Conservation (phyloP, 2,329 filamentous ascomycete species). For the Ophiocordyceps robertsii region DNA sequence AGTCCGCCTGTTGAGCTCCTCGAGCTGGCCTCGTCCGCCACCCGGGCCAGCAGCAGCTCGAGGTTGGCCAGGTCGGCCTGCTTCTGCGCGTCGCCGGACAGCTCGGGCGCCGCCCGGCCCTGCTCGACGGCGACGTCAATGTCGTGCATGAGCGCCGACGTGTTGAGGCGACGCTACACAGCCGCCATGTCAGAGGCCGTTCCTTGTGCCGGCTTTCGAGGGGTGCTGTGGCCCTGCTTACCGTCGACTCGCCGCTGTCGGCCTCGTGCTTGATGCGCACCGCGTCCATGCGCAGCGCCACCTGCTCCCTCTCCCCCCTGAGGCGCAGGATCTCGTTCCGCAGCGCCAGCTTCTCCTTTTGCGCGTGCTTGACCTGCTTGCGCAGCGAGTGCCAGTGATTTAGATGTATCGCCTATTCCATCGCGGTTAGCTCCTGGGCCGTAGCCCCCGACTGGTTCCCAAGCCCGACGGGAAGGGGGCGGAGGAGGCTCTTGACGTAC, state of each 20-base stretch:
- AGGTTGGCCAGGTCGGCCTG: constrained; percentile 40
- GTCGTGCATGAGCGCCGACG: constrained; percentile 47
- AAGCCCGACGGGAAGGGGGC: neutral
- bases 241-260: constrained; percentile 36
- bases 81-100: constrained; percentile 31
- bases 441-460: neutral
- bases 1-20: constrained; percentile 35
- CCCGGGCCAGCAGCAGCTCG: constrained; percentile 40
- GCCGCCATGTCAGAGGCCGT: neutral
- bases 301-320: constrained; percentile 45
- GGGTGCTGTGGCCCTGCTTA: constrained; percentile 15
- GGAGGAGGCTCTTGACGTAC: constrained; percentile 17
- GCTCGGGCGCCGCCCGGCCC: constrained; percentile 32
- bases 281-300: constrained; percentile 49
- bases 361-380: constrained; percentile 41
- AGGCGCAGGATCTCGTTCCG: constrained; percentile 48
- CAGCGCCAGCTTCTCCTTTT: constrained; percentile 41
- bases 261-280: constrained; percentile 46
- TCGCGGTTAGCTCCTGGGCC: neutral
- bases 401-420: constrained; percentile 38
- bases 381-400: constrained; percentile 44
- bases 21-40: constrained; percentile 39
- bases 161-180: constrained; percentile 29
- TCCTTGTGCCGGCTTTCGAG: neutral
- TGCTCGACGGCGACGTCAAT: constrained; percentile 44